Conservation (phyloP, 2,329 filamentous ascomycete genomes). For the Ploettnerulaceae sp. region DNA sequence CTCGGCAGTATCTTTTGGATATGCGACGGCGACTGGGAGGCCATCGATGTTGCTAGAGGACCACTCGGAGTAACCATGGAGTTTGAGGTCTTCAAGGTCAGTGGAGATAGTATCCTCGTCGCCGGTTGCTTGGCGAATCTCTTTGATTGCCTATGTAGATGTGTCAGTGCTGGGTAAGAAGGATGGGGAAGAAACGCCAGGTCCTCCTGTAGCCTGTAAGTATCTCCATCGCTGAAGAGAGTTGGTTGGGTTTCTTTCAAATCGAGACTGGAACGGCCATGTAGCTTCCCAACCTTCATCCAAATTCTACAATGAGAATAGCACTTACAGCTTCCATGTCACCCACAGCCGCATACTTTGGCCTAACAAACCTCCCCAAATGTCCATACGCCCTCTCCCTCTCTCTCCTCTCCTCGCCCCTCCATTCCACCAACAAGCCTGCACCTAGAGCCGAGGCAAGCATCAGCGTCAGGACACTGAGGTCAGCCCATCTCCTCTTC, state of each 20-base stretch:
- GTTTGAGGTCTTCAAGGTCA: conserved; percentile 55
- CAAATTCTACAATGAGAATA: background rate
- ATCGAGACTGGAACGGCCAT: no score
- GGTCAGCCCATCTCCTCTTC: conserved; percentile 25
- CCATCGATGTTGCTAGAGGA: conserved; percentile 56
- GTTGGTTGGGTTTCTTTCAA: no score
- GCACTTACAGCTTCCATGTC: conserved; percentile 47
- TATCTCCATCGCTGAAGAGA: no score
- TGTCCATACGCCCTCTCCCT: conserved; percentile 29
- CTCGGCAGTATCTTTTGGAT: conserved; percentile 56
- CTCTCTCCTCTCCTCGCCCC: conserved; percentile 12
- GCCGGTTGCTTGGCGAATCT: conserved; percentile 47
- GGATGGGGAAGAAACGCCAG: no score
- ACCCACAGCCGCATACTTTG: conserved; percentile 43
- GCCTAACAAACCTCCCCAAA: conserved; percentile 27
- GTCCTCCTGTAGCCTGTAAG: no score
- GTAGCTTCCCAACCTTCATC: no score
- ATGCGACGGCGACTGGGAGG: conserved; percentile 59
- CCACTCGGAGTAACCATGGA: conserved; percentile 65
- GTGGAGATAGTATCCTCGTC: conserved; percentile 55
- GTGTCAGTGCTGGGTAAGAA: no score
- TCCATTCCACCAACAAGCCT: conserved; percentile 17
- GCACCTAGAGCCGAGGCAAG: conserved; percentile 20
- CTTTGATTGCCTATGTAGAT: conserved; percentile 46
- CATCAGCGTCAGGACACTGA: conserved; percentile 24